Evolutionary conservation across 208 protist genomes (phyloP).

Genomic region (Leishmania tropica): DNA sequence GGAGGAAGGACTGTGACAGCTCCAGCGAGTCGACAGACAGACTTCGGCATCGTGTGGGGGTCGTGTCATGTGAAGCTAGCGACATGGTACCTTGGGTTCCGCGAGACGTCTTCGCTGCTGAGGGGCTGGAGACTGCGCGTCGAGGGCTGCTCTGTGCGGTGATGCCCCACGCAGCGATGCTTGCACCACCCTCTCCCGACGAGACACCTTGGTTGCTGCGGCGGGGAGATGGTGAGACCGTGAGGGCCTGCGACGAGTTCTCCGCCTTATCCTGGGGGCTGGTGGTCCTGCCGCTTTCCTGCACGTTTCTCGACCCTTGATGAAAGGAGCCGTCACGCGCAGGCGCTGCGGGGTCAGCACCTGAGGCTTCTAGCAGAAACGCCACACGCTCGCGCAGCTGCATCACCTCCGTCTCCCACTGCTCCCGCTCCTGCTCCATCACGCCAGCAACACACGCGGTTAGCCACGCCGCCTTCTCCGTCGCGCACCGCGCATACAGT

Average conservation of each 20-base stretch:
- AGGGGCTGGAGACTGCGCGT: neutral
- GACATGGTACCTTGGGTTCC: neutral
- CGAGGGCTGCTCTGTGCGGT: neutral
- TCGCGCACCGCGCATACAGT: neutral
- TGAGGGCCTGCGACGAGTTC: slow-evolving; percentile 17
- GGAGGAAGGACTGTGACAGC: slow-evolving; percentile 51
- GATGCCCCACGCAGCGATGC: neutral
- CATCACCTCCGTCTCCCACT: slow-evolving; percentile 40
- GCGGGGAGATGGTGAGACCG: slow-evolving; percentile 12
- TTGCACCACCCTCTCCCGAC: neutral
- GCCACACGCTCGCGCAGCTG: slow-evolving; percentile 38
- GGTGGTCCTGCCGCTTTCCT: neutral
- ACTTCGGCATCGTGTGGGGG: slow-evolving; percentile 22
- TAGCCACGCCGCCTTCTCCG: slow-evolving; percentile 9
- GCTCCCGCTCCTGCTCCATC: slow-evolving; percentile 20
- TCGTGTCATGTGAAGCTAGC: neutral
- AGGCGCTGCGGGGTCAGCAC: neutral
- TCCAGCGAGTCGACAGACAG: slow-evolving; percentile 42
- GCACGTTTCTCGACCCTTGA: neutral
- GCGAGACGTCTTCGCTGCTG: neutral
- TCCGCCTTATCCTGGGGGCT: neutral
- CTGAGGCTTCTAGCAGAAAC: slow-evolving; percentile 2
- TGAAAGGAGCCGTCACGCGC: neutral
- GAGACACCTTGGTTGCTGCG: neutral
- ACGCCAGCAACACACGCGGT: slow-evolving; percentile 1